These are phyloP conservation scores for Xylaria nigripes DNA, from an alignment of 495 filamentous ascomycete genomes.

Conservation along the genomic window DNA sequence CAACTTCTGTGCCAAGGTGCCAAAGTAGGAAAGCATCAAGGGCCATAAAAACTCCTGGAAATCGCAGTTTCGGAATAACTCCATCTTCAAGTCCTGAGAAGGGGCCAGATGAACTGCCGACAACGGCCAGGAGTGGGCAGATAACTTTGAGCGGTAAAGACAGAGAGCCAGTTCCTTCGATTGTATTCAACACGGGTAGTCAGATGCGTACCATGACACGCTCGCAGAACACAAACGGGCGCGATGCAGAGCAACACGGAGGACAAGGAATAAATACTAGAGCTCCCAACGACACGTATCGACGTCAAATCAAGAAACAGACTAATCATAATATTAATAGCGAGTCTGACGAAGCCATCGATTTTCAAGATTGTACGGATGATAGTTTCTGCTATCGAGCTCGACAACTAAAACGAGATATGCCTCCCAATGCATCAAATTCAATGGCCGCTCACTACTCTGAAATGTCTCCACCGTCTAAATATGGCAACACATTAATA, in stretches of 20 bases:
- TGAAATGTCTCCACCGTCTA: constrained; percentile 1
- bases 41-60: background rate
- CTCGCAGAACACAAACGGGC: background rate
- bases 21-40: background rate
- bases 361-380: constrained; percentile 15
- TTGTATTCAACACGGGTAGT: background rate
- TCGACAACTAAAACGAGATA: constrained; percentile 10
- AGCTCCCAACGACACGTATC: background rate
- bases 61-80: constrained; percentile 20
- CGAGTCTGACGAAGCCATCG: constrained; percentile 2
- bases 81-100: constrained; percentile 18
- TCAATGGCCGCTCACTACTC: background rate
- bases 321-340: background rate
- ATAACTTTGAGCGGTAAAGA: background rate
- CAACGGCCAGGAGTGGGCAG: background rate
- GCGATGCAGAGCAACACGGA: background rate
- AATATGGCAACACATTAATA: background rate
- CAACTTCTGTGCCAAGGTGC: background rate
- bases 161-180: background rate
- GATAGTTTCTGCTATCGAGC: constrained; percentile 26
- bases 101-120: background rate
- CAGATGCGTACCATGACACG: background rate
- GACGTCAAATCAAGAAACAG: background rate
- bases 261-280: background rate
- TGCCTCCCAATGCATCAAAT: background rate